phyloP scores from a whole-genome alignment of 2,329 filamentous ascomycete genomes.

The Decorospora gaudefroyi region DNA sequence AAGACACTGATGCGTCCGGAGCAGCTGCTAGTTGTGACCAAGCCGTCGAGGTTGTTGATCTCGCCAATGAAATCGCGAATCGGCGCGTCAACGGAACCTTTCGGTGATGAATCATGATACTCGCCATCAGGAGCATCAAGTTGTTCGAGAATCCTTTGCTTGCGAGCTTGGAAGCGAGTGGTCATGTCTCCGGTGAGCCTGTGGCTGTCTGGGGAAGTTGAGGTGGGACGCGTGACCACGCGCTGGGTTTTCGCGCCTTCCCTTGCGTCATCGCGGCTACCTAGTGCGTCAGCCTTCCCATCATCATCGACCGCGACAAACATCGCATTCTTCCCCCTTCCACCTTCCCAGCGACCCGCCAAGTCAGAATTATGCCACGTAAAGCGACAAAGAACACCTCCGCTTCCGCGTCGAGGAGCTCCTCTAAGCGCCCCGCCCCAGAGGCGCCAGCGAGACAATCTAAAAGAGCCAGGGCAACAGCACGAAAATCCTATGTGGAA shows the following conservation, averaged over 20 bases:
- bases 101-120: constrained; percentile 85
- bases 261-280: constrained; percentile 34
- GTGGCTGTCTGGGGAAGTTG: constrained; percentile 2
- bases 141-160: constrained; percentile 71
- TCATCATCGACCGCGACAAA: constrained; percentile 12
- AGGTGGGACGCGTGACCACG: constrained; percentile 28
- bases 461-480: constrained; percentile 42
- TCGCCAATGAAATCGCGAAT: constrained; percentile 77
- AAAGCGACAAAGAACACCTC: constrained; percentile 28
- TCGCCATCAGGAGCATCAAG: constrained; percentile 69
- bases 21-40: constrained; percentile 93
- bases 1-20: constrained; percentile 87
- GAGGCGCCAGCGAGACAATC: constrained; percentile 41
- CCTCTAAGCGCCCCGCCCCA: constrained; percentile 44
- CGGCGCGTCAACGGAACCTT: constrained; percentile 80
- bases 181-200: constrained; percentile 27
- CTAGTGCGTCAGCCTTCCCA: no score
- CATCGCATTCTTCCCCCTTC: background rate
- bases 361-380: constrained; percentile 34
- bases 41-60: constrained; percentile 73
- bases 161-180: constrained; percentile 58
- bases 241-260: constrained; percentile 23
- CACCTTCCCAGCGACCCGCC: background rate
- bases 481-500: constrained; percentile 44
- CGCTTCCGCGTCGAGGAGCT: constrained; percentile 31